A percentile compares a stretch with the other conserved stretches of the same genome.
These are phyloP conservation scores for Candida pseudoviswanathii DNA, from an alignment of 1,139 yeast species.

Conservation along the genomic window DNA sequence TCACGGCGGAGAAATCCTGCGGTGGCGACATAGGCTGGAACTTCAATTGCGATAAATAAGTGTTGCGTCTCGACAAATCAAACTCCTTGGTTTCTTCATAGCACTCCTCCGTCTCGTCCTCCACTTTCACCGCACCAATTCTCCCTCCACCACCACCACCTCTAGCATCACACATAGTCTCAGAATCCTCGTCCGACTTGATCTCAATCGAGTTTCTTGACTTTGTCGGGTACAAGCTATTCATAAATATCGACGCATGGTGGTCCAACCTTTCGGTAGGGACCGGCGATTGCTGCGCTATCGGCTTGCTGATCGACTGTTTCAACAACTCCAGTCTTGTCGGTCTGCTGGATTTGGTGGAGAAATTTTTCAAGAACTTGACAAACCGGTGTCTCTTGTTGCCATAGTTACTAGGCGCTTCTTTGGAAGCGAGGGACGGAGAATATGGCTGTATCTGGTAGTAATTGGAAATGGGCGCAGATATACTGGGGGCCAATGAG, in stretches of 20 bases:
- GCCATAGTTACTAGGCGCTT: not conserved
- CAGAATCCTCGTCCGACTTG: conserved; percentile 9
- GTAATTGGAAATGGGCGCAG: conserved; percentile 5
- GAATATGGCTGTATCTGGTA: not conserved
- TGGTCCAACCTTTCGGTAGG: not conserved
- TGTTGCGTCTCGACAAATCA: conserved; percentile 5
- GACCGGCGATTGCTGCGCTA: conserved; percentile 5
- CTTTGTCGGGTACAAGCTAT: conserved; percentile 11
- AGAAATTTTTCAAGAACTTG: conserved; percentile 10
- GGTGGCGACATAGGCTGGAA: conserved; percentile 13
- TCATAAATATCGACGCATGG: conserved; percentile 8
- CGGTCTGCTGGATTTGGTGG: conserved; percentile 9
- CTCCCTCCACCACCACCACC: not conserved
- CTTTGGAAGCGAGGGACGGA: conserved; percentile 9
- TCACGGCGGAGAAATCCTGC: conserved; percentile 11
- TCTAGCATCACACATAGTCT: not conserved
- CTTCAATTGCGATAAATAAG: conserved; percentile 6
- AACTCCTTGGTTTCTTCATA: conserved; percentile 1
- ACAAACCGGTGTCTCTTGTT: conserved; percentile 8
- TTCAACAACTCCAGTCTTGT: conserved; percentile 9
- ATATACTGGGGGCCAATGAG: conserved; percentile 1
- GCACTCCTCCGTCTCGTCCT: not conserved
- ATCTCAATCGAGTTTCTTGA: conserved; percentile 11
- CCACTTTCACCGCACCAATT: not conserved
- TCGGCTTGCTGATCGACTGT: conserved; percentile 14